These are phyloP conservation scores for Linanthus parryae DNA, from an alignment of 148 eudicot genomes.

Conservation along the genomic window DNA sequence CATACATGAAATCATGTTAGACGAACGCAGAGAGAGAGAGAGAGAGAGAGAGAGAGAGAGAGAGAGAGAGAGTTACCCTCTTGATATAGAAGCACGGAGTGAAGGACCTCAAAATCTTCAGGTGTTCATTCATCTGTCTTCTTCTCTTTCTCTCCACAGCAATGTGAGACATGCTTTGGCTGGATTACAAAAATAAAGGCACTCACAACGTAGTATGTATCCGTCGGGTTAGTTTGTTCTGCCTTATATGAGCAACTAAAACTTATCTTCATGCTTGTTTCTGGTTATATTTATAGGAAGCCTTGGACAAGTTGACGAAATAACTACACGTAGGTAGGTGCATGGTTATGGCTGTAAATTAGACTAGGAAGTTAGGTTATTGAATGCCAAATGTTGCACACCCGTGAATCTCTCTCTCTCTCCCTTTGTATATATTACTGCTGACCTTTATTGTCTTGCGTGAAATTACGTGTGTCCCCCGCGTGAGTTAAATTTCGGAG, in stretches of 20 bases:
- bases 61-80: slow-evolving; percentile 42
- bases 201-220: neutral
- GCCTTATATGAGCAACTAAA: neutral
- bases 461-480: slow-evolving; percentile 36
- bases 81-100: slow-evolving; percentile 95
- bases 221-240: neutral
- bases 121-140: slow-evolving; percentile 95
- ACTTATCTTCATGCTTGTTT: neutral
- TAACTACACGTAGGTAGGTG: neutral
- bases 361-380: neutral
- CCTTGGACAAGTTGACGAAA: neutral
- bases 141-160: slow-evolving; percentile 94
- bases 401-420: slow-evolving; percentile 34
- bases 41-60: slow-evolving; percentile 15
- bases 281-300: slow-evolving; percentile 18
- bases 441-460: slow-evolving; percentile 46
- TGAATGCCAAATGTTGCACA: slow-evolving; percentile 41
- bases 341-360: neutral
- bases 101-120: slow-evolving; percentile 77
- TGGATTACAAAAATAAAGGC: neutral
- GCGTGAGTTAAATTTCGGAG: slow-evolving; percentile 27
- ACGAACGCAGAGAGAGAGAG: neutral
- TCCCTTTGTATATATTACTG: slow-evolving; percentile 14
- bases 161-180: slow-evolving; percentile 68
- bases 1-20: neutral